phyloP scores from a whole-genome alignment of 441 rosid genomes.

The Daphne laureola region DNA sequence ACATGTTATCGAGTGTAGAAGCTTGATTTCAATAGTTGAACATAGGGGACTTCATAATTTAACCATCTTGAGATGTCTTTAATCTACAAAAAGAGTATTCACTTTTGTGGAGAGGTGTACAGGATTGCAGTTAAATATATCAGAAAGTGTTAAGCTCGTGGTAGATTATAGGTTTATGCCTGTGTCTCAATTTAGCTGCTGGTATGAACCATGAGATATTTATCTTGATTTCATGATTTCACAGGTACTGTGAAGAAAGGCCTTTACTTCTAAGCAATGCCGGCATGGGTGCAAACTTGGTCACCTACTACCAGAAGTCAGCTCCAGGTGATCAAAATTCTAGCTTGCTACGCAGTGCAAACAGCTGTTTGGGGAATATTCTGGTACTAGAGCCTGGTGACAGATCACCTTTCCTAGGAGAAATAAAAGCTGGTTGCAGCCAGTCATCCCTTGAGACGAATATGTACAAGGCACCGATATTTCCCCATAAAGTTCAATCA shows the following conservation, averaged over 20 bases:
- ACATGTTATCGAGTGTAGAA: too few species aligned
- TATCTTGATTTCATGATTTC: constrained; percentile 9
- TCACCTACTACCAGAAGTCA: constrained; percentile 92
- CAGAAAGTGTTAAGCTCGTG: too few species aligned
- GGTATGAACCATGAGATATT: background rate
- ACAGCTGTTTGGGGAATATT: constrained; percentile 59
- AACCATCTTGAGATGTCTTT: too few species aligned
- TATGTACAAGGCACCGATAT: constrained; percentile 93
- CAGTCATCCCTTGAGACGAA: constrained; percentile 91
- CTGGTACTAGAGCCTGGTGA: constrained; percentile 76
- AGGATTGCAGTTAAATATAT: too few species aligned
- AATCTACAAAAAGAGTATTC: too few species aligned
- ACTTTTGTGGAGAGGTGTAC: too few species aligned
- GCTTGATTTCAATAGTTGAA: too few species aligned
- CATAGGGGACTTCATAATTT: too few species aligned
- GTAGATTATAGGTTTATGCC: too few species aligned
- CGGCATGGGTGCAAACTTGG: constrained; percentile 97
- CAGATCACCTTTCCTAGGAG: constrained; percentile 97
- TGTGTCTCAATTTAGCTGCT: too few species aligned
- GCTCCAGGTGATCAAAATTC: constrained; percentile 73
- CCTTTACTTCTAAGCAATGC: constrained; percentile 81
- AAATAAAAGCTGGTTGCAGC: constrained; percentile 68
- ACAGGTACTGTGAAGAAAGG: constrained; percentile 97
- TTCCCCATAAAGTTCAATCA: constrained; percentile 74
- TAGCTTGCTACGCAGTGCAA: constrained; percentile 44